A percentile compares a stretch with the other conserved stretches of the same genome.
Evolutionary conservation across 345 rosid genomes (phyloP).

Genomic region (Lumnitzera racemosa): DNA sequence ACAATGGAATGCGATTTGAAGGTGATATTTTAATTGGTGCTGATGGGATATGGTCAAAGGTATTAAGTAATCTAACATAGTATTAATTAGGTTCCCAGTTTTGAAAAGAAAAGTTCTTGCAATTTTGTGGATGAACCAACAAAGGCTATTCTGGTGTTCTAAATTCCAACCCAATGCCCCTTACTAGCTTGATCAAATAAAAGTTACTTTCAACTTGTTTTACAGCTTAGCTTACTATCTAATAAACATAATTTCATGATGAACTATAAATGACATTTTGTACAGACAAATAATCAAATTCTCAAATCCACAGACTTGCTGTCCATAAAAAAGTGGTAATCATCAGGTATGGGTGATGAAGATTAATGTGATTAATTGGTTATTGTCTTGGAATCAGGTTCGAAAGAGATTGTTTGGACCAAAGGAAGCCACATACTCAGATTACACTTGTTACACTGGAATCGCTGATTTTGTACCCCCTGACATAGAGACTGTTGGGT

Average conservation of each 20-base stretch:
- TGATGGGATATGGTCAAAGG: constrained; percentile 99
- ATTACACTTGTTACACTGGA: constrained; percentile 91
- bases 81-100: too few relatives aligned
- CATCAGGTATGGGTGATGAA: too few relatives aligned
- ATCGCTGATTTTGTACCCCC: constrained; percentile 89
- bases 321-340: too few relatives aligned
- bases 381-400: constrained; percentile 39
- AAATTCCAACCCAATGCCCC: too few relatives aligned
- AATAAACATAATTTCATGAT: too few relatives aligned
- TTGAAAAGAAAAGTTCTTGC: too few relatives aligned
- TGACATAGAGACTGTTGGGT: constrained; percentile 94
- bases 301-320: too few relatives aligned
- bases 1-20: constrained; percentile 59
- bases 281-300: too few relatives aligned
- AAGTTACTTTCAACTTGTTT: background rate
- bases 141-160: too few relatives aligned
- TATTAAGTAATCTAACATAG: constrained; percentile 7
- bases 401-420: constrained; percentile 74
- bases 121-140: too few relatives aligned
- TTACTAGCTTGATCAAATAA: background rate
- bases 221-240: too few relatives aligned
- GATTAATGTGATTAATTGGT: background rate
- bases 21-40: constrained; percentile 95
- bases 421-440: constrained; percentile 67
- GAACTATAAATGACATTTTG: too few relatives aligned